Percentiles rank a stretch among this genome's conserved stretches.
These are phyloP conservation scores for Chaetomium strumarium DNA, from an alignment of 2,329 filamentous ascomycete species.

Conservation along the genomic window DNA sequence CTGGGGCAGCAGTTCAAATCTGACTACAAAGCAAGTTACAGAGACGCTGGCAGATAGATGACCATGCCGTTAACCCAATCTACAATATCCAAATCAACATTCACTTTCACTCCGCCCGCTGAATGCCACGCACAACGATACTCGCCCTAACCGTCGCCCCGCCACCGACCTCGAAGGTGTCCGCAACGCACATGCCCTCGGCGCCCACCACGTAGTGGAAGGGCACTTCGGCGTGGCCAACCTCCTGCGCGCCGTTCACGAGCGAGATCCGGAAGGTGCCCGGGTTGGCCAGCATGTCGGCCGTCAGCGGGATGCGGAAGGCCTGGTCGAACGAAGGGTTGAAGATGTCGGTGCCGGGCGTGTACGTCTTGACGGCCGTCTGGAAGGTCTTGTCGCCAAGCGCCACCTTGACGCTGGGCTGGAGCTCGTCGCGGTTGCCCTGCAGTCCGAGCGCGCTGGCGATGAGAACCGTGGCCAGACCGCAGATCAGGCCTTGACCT, in stretches of 20 bases:
- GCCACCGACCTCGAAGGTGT: constrained; percentile 32
- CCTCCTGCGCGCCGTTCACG: constrained; percentile 28
- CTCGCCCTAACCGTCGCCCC: constrained; percentile 33
- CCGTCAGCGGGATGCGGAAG: constrained; percentile 37
- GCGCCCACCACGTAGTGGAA: constrained; percentile 32
- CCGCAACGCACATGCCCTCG: constrained; percentile 28
- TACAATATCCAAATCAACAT: too few species aligned
- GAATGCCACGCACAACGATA: constrained; percentile 19
- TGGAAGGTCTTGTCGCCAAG: constrained; percentile 38
- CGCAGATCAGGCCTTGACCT: constrained; percentile 31
- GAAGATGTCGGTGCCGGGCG: constrained; percentile 41
- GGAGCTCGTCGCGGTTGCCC: constrained; percentile 38
- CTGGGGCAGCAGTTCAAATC: too few species aligned
- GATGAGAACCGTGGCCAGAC: constrained; percentile 39
- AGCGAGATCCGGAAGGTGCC: constrained; percentile 28
- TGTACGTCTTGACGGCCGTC: constrained; percentile 38
- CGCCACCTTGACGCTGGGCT: constrained; percentile 40
- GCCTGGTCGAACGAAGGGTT: constrained; percentile 43
- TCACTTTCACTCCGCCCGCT: too few species aligned
- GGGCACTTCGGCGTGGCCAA: constrained; percentile 32
- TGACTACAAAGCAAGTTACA: too few species aligned
- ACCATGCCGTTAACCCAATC: too few species aligned
- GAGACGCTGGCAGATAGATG: too few species aligned
- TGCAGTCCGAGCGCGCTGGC: constrained; percentile 37
- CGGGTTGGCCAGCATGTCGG: constrained; percentile 22